These are phyloP conservation scores for Sporobolomyces phaffii DNA, from an alignment of 768 basidiomycete genomes.

Conservation along the genomic window DNA sequence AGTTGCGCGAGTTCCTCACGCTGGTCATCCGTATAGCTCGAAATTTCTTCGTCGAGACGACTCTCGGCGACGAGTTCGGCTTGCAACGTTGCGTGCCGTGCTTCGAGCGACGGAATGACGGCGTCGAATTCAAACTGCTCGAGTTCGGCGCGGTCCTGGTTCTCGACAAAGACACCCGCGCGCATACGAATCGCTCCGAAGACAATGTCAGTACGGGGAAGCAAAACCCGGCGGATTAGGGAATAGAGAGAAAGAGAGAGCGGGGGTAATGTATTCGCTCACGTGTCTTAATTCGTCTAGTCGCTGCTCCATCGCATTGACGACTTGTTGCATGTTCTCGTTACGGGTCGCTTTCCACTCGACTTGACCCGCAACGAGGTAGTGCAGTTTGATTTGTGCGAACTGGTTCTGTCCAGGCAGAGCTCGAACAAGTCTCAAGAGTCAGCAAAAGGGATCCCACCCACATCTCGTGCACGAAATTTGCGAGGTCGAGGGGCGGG, in stretches of 20 bases:
- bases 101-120: constrained; percentile 34
- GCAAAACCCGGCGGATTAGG: no score
- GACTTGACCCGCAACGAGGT: constrained; percentile 25
- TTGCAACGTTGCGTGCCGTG: constrained; percentile 29
- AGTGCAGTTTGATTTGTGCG: constrained; percentile 38
- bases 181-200: no score
- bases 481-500: no score
- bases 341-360: constrained; percentile 40
- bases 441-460: no score
- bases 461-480: no score
- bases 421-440: no score
- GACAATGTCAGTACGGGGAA: no score
- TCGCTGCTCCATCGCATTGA: constrained; percentile 34
- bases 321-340: constrained; percentile 24
- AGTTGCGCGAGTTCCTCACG: constrained; percentile 31
- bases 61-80: constrained; percentile 36
- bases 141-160: constrained; percentile 30
- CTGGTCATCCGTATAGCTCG: constrained; percentile 31
- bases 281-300: constrained; percentile 28
- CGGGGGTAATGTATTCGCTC: no score
- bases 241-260: no score
- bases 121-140: not conserved
- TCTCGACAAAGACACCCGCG: no score
- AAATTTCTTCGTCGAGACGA: constrained; percentile 35
- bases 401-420: constrained; percentile 39